Base-by-base conservation (phyloP, 2,329 filamentous ascomycete genomes). In the Nannizzia gypsea region DNA sequence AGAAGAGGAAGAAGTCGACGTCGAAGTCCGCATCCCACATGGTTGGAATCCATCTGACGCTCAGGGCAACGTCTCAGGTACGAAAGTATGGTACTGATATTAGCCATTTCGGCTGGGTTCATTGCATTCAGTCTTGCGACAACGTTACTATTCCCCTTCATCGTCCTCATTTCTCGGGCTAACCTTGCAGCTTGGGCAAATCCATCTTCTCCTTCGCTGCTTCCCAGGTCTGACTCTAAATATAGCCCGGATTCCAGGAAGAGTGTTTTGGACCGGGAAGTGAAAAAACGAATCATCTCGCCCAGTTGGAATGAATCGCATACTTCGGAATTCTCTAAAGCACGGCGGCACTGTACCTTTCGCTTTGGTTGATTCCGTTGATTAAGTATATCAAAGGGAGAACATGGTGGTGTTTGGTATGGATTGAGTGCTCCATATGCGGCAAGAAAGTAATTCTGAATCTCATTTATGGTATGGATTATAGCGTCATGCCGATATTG, bases 291-390 rank as follows among this genome's bases (percentile, higher is more conserved):
- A 20, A 71, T 67, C 68, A 76, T 76, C 63, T 77, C 73, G 11
- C 75, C 75, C 0, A 77, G 66, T 48, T 77, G 74, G 60, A 76
- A 77, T 3, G 72, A 67, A 60, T 77, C 75, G 60, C 75, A 77
- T 59, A 73, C 70, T 48, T 68, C 71, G 5, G 73, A 74, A 46
- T 76, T 76, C 48, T 67, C 71, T 60, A 74, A 71, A 9, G 69
- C 73, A 54, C 71, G 72, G 31, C 72, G 72, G 61, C 75, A 77
- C 66, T 77, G 74, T 11, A 63, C 55, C 26, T 64, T 62, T 20
- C 67, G 64, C 5, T 61, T 61, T 28, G 62, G 20, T 8, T 20
- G 64, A 24, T n/a, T n/a, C n/a, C n/a, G n/a, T n/a, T n/a, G n/a
- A n/a, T n/a, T n/a, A n/a, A n/a, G n/a, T n/a, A n/a, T n/a, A n/a